Conservation (phyloP, 2,329 filamentous ascomycete genomes). For the Orbilia brochopaga region DNA sequence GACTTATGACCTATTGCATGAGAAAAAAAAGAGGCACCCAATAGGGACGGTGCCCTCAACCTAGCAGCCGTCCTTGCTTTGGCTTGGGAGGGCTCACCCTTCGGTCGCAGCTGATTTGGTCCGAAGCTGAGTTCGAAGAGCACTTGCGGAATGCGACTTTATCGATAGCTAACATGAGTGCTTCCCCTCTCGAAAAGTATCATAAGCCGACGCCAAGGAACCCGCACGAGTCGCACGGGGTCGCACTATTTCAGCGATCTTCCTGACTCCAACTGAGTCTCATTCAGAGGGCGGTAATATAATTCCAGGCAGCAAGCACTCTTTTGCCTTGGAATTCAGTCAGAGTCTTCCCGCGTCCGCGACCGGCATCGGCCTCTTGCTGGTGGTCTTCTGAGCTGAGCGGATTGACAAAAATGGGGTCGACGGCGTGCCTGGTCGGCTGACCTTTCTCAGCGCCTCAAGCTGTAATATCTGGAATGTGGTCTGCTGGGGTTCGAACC, state of each 20-base stretch:
- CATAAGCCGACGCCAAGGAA: neutral
- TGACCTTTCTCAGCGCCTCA: conserved; percentile 44
- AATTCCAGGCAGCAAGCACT: conserved; percentile 42
- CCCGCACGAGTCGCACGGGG: conserved; percentile 28
- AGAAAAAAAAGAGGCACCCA: conserved; percentile 26
- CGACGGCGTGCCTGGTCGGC: conserved; percentile 38
- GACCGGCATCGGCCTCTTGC: conserved; percentile 37
- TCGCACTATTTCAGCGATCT: conserved; percentile 1
- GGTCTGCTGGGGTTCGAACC: conserved; percentile 30
- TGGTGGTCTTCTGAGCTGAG: conserved; percentile 38
- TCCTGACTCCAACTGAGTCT: neutral
- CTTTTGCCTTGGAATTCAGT: conserved; percentile 19
- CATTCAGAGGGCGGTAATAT: neutral
- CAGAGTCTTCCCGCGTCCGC: conserved; percentile 6
- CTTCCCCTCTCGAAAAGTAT: neutral
- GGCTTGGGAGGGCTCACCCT: conserved; percentile 21
- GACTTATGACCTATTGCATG: conserved; percentile 51
- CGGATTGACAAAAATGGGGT: conserved; percentile 22
- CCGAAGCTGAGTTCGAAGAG: neutral
- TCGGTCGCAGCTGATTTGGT: conserved; percentile 32
- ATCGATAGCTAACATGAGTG: neutral
- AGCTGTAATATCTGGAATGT: conserved; percentile 40
- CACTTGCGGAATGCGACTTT: neutral
- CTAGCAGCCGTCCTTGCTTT: conserved; percentile 24
- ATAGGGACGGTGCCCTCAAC: conserved; percentile 15